These are phyloP conservation scores for Neurospora sp. DNA, from an alignment of 495 filamentous ascomycete genomes.

Conservation along the genomic window DNA sequence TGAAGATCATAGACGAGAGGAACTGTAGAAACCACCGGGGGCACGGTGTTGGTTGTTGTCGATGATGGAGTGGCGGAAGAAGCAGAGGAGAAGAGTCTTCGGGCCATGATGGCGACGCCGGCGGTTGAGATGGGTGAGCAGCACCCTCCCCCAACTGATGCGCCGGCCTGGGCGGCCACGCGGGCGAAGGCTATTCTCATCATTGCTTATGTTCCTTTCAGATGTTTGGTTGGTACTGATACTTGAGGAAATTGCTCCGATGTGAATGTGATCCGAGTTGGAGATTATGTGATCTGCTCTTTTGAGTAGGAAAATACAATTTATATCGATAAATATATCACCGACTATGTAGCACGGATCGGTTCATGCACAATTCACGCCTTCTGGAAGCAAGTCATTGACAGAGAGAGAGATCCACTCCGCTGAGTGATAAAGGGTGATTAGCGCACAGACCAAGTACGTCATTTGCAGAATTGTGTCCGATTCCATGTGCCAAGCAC, in stretches of 20 bases:
- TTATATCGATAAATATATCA: background rate
- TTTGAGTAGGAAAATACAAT: background rate
- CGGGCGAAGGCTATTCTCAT: background rate
- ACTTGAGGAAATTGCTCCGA: background rate
- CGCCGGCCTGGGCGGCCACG: background rate
- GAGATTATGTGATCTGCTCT: background rate
- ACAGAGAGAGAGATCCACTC: background rate
- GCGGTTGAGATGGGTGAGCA: background rate
- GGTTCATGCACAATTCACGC: background rate
- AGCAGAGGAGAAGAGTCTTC: background rate
- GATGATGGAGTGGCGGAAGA: background rate
- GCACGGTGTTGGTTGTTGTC: background rate
- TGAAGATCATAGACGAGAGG: constrained; percentile 51
- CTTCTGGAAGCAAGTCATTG: background rate
- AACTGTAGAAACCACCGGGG: constrained; percentile 17
- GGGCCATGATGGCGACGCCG: background rate
- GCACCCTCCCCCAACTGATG: background rate
- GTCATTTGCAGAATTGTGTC: constrained; percentile 5
- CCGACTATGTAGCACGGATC: background rate
- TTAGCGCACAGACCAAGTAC: constrained; percentile 8
- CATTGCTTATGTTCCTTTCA: background rate
- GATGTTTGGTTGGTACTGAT: background rate
- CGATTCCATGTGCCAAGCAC: background rate
- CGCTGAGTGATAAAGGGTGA: background rate
- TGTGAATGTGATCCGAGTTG: background rate